Evolutionary conservation across 192 early-diverging fungal species (phyloP), one percentile per base, ranked within the genome.

Genomic region (Umbelopsis vinacea): DNA sequence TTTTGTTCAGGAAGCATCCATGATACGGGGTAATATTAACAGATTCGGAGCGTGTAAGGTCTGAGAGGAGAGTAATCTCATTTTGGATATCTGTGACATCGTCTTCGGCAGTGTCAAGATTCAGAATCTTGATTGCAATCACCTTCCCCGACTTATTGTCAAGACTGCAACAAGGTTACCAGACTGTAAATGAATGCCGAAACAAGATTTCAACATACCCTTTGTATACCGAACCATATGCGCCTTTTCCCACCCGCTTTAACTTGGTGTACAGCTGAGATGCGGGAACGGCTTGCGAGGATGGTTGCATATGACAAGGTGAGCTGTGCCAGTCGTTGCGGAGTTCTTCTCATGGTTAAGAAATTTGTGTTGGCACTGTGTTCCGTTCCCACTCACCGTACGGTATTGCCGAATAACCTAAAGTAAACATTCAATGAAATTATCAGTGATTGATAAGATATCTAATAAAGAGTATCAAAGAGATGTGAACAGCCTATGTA

Each of bases 71-170:
- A 47, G 89, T 88, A 47, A 99, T 97, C 79, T 99, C 98, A 52
- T 93, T 91, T 76, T 93, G 93, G 69, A 98, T 95, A 76, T 97
- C 97, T 52, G 84, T 90, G 29, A 99, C 95, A 74, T 98, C 97
- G 53, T 99, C 96, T 70, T 96, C 95, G 53, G 94, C 93, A 12
- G 93, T 96, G 82, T 99, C 98, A 46, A 99, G 87, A 77, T 98
- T 95, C 29, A 99, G 86, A 38, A 99, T 92, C 82, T 99, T 99
- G 74, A 99, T 96, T 12, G 97, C 98, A 12, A 99, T 92, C 6
- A 94, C 83, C 78, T 93, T 85, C 29, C 86, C 83, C 12, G 91
- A 95, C 46, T 78, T 79, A 75, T 88, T 92, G 76, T 97, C 89
- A 38, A 92, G 71, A 15, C 93, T 93, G 57, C 2, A 33, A 24